A percentile compares a stretch with the other conserved stretches of the same genome.
Conservation (phyloP, 371 early-diverging fungal genomes). For the Haplosporangium sp. region DNA sequence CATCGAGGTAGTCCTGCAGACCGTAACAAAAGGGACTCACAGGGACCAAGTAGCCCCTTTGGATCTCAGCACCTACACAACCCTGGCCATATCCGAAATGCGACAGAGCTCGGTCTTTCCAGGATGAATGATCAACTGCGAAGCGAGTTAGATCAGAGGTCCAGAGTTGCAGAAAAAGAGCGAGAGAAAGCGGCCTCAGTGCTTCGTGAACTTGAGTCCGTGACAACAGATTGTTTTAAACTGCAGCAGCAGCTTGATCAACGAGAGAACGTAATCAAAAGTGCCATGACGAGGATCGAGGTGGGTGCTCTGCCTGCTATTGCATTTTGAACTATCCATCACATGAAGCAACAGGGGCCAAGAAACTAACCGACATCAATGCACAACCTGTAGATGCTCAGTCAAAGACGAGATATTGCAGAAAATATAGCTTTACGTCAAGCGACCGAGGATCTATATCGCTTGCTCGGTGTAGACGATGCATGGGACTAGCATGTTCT, state of each 20-base stretch:
- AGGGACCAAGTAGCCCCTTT: conserved; percentile 4
- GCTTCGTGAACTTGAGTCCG: conserved; percentile 22
- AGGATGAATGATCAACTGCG: conserved; percentile 38
- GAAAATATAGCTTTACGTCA: conserved; percentile 31
- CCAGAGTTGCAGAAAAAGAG: conserved; percentile 26
- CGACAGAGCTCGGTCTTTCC: conserved; percentile 28
- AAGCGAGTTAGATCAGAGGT: conserved; percentile 30
- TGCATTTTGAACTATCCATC: neutral
- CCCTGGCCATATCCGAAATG: conserved; percentile 2
- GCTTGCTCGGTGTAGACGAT: conserved; percentile 30
- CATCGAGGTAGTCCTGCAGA: neutral
- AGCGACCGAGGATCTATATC: conserved; percentile 36
- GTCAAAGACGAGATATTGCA: conserved; percentile 23
- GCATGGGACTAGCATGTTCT: conserved; percentile 12
- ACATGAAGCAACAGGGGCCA: too few species aligned
- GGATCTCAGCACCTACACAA: conserved; percentile 11
- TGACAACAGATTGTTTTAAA: conserved; percentile 19
- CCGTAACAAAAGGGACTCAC: neutral
- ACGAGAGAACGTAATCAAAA: conserved; percentile 35
- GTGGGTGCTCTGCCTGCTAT: neutral
- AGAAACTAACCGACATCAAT: neutral
- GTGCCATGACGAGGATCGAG: conserved; percentile 21
- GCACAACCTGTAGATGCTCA: conserved; percentile 12
- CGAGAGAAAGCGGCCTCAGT: conserved; percentile 25
- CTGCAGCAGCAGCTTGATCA: conserved; percentile 33